Evolutionary conservation across 2,329 filamentous ascomycete genomes (phyloP), one percentile per base, ranked within the genome.

Genomic region (Nigrospora sphaerica): DNA sequence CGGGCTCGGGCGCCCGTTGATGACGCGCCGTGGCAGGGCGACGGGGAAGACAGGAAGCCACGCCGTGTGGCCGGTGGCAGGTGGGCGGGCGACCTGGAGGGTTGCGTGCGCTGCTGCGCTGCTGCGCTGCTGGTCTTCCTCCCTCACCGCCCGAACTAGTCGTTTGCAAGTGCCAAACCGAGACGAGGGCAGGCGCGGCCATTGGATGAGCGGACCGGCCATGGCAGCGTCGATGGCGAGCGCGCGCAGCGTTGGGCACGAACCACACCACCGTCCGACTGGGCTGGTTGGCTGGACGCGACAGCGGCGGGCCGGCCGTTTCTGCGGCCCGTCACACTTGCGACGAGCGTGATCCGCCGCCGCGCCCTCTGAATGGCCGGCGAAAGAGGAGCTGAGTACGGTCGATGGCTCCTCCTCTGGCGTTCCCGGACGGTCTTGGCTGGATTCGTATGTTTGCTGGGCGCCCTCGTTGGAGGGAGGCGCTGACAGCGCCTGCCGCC

Each of bases 301-400:
- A 28, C 5, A 28, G 23, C 23, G 23, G 23, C 23, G 23, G 23
- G 23, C 23, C 23, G 23, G 23, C 23, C 23, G 23, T 28, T 28
- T 28, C 23, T 28, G 23, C 42, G 42, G 42, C 42, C 42, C 42
- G 42, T 44, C 42, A 44, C 42, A 44, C 35, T 34, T 42, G 35
- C 32, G 42, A n/a, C 16, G 36, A 39, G 37, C 37, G 37, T 39
- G 32, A 32, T 33, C 39, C 39, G 39, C 37, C 18, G 12, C 38
- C 38, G 28, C 18, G 31, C 39, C 28, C 28, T 19, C 31, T 36
- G 34, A 36, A 17, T 36, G 34, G 34, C 34, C 34, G 16, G 16
- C 34, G 6, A 28, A 10, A 28, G 23, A 28, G 23, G 23, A 28
- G 23, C 23, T 28, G 23, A 28, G 23, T 5, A 28, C 23, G 23